Evolutionary conservation across 192 early-diverging fungal species (phyloP).

Genomic region (Umbelopsis isabellina): DNA sequence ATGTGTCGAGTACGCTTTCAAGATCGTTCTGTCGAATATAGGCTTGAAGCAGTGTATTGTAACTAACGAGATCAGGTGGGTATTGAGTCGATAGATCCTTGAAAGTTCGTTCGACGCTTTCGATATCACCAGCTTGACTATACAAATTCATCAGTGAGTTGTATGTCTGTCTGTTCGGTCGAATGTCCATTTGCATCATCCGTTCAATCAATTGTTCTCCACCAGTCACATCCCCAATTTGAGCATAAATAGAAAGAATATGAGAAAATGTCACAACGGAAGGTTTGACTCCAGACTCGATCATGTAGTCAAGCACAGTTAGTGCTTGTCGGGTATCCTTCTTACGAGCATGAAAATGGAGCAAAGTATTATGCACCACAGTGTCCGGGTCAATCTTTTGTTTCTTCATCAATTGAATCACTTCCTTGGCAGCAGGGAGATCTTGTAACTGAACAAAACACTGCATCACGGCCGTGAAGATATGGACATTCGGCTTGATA

Average conservation of each 20-base stretch:
- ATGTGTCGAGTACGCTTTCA: conserved; percentile 46
- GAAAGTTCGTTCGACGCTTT: conserved; percentile 80
- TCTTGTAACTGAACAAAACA: conserved; percentile 28
- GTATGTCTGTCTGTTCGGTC: conserved; percentile 48
- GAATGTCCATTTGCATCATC: conserved; percentile 23
- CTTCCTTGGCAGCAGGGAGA: conserved; percentile 22
- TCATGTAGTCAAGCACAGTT: conserved; percentile 43
- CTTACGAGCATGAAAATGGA: conserved; percentile 37
- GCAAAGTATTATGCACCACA: conserved; percentile 48
- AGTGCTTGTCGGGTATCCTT: conserved; percentile 44
- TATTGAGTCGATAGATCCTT: conserved; percentile 65
- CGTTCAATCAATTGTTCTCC: conserved; percentile 22
- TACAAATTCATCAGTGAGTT: conserved; percentile 81
- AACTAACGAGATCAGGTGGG: conserved; percentile 72
- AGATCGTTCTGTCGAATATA: conserved; percentile 58
- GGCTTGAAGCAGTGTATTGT: conserved; percentile 81
- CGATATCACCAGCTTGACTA: conserved; percentile 65
- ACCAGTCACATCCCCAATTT: conserved; percentile 38
- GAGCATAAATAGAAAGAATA: conserved; percentile 49
- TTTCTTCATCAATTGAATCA: conserved; percentile 11
- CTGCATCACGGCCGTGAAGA: conserved; percentile 32
- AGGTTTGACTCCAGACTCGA: conserved; percentile 27
- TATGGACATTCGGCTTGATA: conserved; percentile 39
- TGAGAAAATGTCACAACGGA: conserved; percentile 46
- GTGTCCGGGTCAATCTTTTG: conserved; percentile 30